These are phyloP conservation scores for Rhinocladiella similis DNA, from an alignment of 2,329 filamentous ascomycete genomes.

Conservation along the genomic window DNA sequence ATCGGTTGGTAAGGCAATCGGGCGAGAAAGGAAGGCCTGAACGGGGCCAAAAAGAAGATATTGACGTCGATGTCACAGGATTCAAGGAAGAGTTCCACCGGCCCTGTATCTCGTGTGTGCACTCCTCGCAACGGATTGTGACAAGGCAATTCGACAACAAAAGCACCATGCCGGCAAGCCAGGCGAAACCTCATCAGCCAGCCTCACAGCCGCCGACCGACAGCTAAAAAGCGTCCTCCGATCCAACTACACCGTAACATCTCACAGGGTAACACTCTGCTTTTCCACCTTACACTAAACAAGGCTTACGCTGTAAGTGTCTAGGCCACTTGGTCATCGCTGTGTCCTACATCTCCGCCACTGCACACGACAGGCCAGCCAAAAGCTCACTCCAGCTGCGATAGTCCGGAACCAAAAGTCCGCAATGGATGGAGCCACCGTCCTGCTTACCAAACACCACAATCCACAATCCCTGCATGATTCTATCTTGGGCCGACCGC, in stretches of 20 bases:
- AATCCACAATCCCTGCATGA: not conserved
- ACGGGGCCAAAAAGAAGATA: not conserved
- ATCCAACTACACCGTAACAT: not conserved
- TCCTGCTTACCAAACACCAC: not conserved
- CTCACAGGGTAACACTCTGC: not conserved
- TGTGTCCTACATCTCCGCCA: no score
- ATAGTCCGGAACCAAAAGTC: not conserved
- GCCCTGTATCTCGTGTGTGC: no score
- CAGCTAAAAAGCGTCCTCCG: no score
- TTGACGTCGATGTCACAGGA: no score
- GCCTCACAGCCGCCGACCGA: no score
- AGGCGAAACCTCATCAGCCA: no score
- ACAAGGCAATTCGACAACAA: no score
- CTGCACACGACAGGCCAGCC: not conserved
- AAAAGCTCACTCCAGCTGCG: no score
- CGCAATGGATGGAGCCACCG: not conserved
- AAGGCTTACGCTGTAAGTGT: not conserved
- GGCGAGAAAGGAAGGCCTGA: not conserved
- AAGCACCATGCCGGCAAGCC: no score
- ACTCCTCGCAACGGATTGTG: no score
- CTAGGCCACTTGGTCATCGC: not conserved
- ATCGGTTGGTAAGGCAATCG: not conserved
- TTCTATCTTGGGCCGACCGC: conserved; percentile 1
- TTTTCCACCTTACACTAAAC: not conserved
- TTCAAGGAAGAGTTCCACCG: no score